These are phyloP conservation scores for Candida pseudoglaebosa DNA, from an alignment of 805 yeast species.

Conservation along the genomic window DNA sequence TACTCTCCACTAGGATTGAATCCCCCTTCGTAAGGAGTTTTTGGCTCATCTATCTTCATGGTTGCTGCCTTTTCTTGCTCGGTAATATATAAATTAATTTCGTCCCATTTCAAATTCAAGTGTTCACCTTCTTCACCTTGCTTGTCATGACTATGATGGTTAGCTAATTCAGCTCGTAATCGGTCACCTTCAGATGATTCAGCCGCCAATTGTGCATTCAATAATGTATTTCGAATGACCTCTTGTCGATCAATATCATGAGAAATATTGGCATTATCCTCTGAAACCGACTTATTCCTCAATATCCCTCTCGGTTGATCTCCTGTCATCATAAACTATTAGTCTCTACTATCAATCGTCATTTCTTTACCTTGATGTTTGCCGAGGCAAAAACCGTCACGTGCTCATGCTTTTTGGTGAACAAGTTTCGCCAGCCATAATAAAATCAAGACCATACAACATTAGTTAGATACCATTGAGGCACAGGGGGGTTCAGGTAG, in stretches of 20 bases:
- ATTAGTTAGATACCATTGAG: no score
- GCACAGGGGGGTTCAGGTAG: no score
- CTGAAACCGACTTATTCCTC: conserved; percentile 43
- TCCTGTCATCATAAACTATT: conserved; percentile 6
- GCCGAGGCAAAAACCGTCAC: no score
- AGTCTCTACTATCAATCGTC: no score
- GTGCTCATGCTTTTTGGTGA: no score
- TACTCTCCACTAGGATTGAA: conserved; percentile 79
- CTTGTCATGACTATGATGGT: conserved; percentile 10
- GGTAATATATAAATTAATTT: conserved; percentile 63
- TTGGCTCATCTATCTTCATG: conserved; percentile 89
- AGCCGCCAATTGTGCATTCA: conserved; percentile 56
- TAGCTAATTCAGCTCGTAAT: conserved; percentile 44
- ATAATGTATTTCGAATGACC: conserved; percentile 74
- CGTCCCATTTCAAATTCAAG: conserved; percentile 76
- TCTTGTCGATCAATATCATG: conserved; percentile 55
- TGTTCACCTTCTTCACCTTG: conserved; percentile 5
- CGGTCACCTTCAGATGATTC: conserved; percentile 41
- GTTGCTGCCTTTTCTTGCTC: conserved; percentile 72
- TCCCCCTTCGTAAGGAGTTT: conserved; percentile 92
- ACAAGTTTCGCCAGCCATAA: no score
- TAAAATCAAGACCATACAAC: no score
- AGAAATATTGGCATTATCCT: conserved; percentile 14
- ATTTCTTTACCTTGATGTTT: no score
- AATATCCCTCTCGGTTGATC: conserved; percentile 43